Evolutionary conservation across 2,329 filamentous ascomycete species (phyloP), one percentile per base, ranked within the genome.

Genomic region (Aspergillus sp.): DNA sequence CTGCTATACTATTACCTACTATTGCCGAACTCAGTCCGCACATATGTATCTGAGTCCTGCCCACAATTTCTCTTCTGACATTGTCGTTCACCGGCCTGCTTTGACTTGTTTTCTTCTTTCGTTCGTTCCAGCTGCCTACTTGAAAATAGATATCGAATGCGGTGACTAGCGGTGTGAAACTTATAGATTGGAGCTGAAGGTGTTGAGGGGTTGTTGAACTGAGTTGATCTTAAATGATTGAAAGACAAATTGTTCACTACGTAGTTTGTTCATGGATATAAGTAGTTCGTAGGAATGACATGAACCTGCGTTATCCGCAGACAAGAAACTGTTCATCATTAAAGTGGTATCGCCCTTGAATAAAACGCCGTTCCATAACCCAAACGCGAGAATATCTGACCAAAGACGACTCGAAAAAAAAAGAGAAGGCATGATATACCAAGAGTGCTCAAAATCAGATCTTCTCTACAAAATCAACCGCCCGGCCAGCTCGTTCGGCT

Each of bases 391-490:
- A 12, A 39, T 39, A 23, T 11, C 41, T 15, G 51, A 40, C 33
- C 39, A 57, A 33, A 56, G 52, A 47, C 23, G 17, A 60, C 46
- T n/a, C 15, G 19, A 21, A 46, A 50, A 48, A 57, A 60, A 31
- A 45, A 40, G 35, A 49, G 59, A 58, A n/a, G 27, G 9, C 27
- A 31, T 11, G 27, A 31, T 31, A 31, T 31, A 9, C 51, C 57
- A 52, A 43, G 31, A 45, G n/a, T 33, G 45, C 4, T 9, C 15
- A 5, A n/a, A 37, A 35, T 51, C 53, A 53, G 14, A 50, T 55
- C 53, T 57, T 62, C 49, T 81, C 77, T 57, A 80, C 75, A n/a
- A 80, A 77, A 52, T 80, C 78, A 23, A 72, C 77, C 39, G 76
- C 77, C 50, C 70, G 70, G 21, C 68, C 72, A 35, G 79, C 79